Evolutionary conservation across 2,329 filamentous ascomycete genomes (phyloP).

Genomic region (Aspergillus candidus): DNA sequence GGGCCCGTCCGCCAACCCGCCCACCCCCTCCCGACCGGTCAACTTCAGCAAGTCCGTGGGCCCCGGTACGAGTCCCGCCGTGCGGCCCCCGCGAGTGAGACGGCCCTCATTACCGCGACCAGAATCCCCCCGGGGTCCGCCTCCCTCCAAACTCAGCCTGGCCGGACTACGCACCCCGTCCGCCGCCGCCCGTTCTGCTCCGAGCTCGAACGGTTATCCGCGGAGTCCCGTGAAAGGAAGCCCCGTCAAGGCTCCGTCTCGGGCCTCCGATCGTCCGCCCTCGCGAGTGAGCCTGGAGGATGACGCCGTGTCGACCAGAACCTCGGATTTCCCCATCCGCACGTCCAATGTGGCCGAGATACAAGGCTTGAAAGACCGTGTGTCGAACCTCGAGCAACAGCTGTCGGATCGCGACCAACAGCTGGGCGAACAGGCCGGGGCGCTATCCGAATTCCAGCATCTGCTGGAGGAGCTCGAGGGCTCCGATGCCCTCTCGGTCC

Average conservation of each 20-base stretch:
- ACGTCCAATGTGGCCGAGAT: conserved; percentile 23
- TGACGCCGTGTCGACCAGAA: conserved; percentile 27
- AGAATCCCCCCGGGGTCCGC: conserved; percentile 68
- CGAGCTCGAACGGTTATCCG: conserved; percentile 40
- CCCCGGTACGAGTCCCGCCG: conserved; percentile 54
- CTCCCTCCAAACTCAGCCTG: conserved; percentile 49
- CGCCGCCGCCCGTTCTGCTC: conserved; percentile 27
- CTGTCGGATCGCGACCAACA: conserved; percentile 80
- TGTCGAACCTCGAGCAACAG: conserved; percentile 65
- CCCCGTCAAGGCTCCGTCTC: conserved; percentile 34
- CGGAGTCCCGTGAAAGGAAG: conserved; percentile 37
- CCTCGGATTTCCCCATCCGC: conserved; percentile 24
- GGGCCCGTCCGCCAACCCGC: conserved; percentile 52
- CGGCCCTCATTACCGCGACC: conserved; percentile 78
- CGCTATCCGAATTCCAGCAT: conserved; percentile 81
- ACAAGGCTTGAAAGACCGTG: conserved; percentile 57
- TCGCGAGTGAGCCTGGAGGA: conserved; percentile 37
- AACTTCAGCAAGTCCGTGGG: conserved; percentile 89
- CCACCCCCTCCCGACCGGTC: conserved; percentile 60
- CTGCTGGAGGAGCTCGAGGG: conserved; percentile 79
- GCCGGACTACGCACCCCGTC: conserved; percentile 54
- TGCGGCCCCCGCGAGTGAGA: conserved; percentile 58
- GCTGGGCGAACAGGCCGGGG: conserved; percentile 78
- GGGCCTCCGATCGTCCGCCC: conserved; percentile 33
- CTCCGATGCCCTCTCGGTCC: conserved; percentile 68